A percentile compares a stretch with the other conserved stretches of the same genome.
phyloP scores from a whole-genome alignment of 1,139 yeast genomes.

The Yamadazyma diospyri region DNA sequence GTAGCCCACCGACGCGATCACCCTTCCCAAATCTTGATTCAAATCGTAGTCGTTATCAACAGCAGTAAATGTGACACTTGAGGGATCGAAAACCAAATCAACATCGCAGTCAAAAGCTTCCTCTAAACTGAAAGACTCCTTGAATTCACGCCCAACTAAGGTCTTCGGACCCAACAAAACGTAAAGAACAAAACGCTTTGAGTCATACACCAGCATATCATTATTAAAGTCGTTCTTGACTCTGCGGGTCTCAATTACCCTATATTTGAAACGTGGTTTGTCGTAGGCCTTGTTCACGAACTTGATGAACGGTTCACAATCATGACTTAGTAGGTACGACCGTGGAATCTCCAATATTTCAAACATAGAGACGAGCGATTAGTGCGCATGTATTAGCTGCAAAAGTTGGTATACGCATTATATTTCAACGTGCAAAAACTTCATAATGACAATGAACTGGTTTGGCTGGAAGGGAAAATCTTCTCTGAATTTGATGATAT shows the following conservation, averaged over 20 bases:
- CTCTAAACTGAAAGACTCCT: slow-evolving; percentile 15
- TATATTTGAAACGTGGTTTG: slow-evolving; percentile 40
- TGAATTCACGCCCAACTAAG: slow-evolving; percentile 22
- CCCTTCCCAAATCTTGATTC: slow-evolving; percentile 18
- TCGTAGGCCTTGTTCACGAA: slow-evolving; percentile 48
- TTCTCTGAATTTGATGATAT: slow-evolving; percentile 38
- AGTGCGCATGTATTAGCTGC: too few species aligned
- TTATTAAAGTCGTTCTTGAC: slow-evolving; percentile 29
- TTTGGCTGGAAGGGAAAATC: slow-evolving; percentile 40
- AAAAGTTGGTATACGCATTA: too few species aligned
- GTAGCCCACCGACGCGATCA: slow-evolving; percentile 46
- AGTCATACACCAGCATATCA: slow-evolving; percentile 22
- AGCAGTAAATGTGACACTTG: slow-evolving; percentile 16
- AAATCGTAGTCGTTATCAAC: slow-evolving; percentile 21
- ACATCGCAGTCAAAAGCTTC: slow-evolving; percentile 29
- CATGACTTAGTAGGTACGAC: not conserved
- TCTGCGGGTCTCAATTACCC: slow-evolving; percentile 41
- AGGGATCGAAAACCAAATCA: slow-evolving; percentile 16
- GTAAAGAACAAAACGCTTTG: slow-evolving; percentile 18
- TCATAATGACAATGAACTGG: slow-evolving; percentile 39
- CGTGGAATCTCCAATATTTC: slow-evolving; percentile 3
- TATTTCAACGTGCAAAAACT: slow-evolving; percentile 30
- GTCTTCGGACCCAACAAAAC: slow-evolving; percentile 28
- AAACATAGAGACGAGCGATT: slow-evolving; percentile 1
- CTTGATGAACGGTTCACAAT: slow-evolving; percentile 3